Conservation (phyloP, 352 stramenopile species). For the Globisporangium alternatum region DNA sequence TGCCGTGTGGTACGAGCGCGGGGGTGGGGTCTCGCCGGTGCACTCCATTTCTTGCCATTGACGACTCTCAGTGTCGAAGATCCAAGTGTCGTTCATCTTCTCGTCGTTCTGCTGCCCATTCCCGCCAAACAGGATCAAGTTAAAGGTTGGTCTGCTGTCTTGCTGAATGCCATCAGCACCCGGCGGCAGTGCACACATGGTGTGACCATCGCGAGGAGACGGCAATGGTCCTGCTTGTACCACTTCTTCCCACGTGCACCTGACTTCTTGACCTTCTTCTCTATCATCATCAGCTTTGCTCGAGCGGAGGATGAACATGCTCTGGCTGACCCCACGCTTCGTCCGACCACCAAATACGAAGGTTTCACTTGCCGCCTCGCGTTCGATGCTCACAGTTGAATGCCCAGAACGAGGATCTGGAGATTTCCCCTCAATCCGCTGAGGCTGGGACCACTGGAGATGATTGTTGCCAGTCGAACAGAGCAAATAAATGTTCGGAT, state of each 20-base stretch:
- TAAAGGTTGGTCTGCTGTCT: background rate
- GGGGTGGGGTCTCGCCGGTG: constrained; percentile 35
- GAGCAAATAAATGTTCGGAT: constrained; percentile 41
- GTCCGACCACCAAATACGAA: constrained; percentile 65
- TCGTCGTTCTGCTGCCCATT: constrained; percentile 69
- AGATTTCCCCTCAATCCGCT: constrained; percentile 14
- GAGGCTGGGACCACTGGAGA: constrained; percentile 28
- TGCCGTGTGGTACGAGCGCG: constrained; percentile 68
- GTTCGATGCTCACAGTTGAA: constrained; percentile 29
- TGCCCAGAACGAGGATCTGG: constrained; percentile 51
- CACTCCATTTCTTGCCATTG: constrained; percentile 42
- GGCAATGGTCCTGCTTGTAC: constrained; percentile 21
- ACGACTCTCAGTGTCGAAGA: constrained; percentile 36
- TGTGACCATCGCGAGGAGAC: constrained; percentile 56
- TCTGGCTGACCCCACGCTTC: constrained; percentile 52
- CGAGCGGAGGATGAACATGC: constrained; percentile 32
- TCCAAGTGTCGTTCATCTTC: constrained; percentile 71
- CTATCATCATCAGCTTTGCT: background rate
- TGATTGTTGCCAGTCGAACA: background rate
- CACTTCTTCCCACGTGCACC: constrained; percentile 30
- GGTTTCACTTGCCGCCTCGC: constrained; percentile 16
- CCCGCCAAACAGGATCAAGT: constrained; percentile 57
- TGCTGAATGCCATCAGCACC: background rate
- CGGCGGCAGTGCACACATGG: constrained; percentile 35
- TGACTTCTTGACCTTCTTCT: background rate